Percentiles rank a stretch among this genome's conserved stretches.
These are phyloP conservation scores for Vigna mungo DNA, from an alignment of 306 rosid species.

Conservation along the genomic window DNA sequence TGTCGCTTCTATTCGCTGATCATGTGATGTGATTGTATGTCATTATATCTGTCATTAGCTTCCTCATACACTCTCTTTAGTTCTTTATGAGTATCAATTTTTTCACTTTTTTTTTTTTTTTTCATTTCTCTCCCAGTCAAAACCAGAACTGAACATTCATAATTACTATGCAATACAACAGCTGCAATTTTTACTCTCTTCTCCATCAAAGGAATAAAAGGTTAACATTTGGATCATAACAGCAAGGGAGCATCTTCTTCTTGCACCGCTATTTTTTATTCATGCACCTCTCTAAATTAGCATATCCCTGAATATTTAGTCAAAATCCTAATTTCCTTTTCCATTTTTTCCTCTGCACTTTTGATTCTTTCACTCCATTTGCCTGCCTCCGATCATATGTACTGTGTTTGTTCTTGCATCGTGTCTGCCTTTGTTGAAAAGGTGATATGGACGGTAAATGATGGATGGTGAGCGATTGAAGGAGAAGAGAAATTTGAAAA, in stretches of 20 bases:
- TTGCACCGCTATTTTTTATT: no score
- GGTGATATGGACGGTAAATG: no score
- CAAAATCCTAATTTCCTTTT: no score
- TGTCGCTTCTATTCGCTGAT: background rate
- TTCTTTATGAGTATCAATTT: background rate
- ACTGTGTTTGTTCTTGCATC: no score
- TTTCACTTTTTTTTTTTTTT: background rate
- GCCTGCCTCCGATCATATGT: no score
- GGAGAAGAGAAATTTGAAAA: no score
- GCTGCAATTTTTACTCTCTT: background rate
- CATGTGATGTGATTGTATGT: background rate
- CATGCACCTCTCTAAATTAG: no score
- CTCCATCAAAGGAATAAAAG: background rate
- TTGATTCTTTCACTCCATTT: no score
- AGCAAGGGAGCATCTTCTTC: background rate
- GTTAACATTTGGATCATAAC: background rate
- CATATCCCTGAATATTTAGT: no score
- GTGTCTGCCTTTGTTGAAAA: no score
- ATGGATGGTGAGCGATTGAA: no score
- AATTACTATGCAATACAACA: background rate
- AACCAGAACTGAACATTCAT: background rate
- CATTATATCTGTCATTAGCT: conserved; percentile 8
- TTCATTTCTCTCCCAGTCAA: background rate
- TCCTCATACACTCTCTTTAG: background rate
- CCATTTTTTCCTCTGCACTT: no score